A percentile compares a stretch with the other conserved stretches of the same genome.
Evolutionary conservation across 257 asterid genomes (phyloP).

Genomic region (Gentiana dahurica): DNA sequence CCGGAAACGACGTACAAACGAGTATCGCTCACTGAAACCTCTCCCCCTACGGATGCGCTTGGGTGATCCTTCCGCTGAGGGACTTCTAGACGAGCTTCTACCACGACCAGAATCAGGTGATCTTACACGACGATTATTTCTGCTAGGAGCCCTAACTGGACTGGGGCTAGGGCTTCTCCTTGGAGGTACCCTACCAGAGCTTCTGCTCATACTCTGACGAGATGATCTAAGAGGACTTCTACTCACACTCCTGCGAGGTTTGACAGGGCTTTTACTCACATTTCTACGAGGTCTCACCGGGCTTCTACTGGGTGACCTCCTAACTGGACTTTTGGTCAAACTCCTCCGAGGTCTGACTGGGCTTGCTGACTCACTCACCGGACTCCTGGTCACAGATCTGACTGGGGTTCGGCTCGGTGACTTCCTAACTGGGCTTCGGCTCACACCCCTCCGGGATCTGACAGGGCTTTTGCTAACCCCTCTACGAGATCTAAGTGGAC

Average conservation of each 20-base stretch:
- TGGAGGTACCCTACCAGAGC: conserved; percentile 62
- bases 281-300: conserved; percentile 62
- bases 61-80: conserved; percentile 82
- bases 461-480: conserved; percentile 42
- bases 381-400: conserved; percentile 30
- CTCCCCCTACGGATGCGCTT: conserved; percentile 90
- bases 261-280: conserved; percentile 32
- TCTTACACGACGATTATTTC: conserved; percentile 54
- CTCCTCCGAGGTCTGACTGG: conserved; percentile 33
- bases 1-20: conserved; percentile 70
- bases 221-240: conserved; percentile 43
- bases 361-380: conserved; percentile 38
- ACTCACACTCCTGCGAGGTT: conserved; percentile 19
- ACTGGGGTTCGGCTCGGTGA: conserved; percentile 26
- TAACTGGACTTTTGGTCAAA: conserved; percentile 42
- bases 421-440: conserved; percentile 14
- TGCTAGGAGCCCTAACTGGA: conserved; percentile 26
- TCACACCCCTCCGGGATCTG: conserved; percentile 16
- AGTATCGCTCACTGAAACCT: conserved; percentile 86
- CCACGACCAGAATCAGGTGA: conserved; percentile 62
- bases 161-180: conserved; percentile 7
- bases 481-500: conserved; percentile 56
- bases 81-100: conserved; percentile 86
- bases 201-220: conserved; percentile 68
- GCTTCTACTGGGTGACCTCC: conserved; percentile 47